Evolutionary conservation across 2,329 filamentous ascomycete species (phyloP).

Genomic region (Aspergillus sp.): DNA sequence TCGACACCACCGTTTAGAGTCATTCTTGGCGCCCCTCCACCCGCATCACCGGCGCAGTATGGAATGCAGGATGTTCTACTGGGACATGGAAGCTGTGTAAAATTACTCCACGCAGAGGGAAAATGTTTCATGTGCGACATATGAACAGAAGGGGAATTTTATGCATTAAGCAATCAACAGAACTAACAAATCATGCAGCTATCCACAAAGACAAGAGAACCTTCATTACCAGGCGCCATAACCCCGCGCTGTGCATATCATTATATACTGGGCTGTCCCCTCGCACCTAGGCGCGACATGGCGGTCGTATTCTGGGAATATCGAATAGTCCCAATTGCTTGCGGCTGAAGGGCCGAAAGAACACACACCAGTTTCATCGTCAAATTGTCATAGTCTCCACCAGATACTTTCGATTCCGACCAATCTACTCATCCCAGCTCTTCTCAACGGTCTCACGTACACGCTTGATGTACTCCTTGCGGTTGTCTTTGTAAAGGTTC

Average conservation of each 20-base stretch:
- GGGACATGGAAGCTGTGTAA: neutral
- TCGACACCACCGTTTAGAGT: conserved; percentile 17
- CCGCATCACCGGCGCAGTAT: conserved; percentile 1
- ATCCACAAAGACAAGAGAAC: conserved; percentile 23
- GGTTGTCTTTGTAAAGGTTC: conserved; percentile 97
- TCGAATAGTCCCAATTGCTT: conserved; percentile 7
- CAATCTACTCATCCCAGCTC: conserved; percentile 88
- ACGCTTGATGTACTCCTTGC: conserved; percentile 92
- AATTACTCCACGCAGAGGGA: neutral
- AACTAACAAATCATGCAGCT: conserved; percentile 21
- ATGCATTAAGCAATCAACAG: conserved; percentile 19
- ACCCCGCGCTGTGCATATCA: conserved; percentile 46
- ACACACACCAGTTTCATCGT: conserved; percentile 11
- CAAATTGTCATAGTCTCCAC: neutral
- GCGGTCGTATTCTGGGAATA: conserved; percentile 13
- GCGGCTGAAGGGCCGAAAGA: conserved; percentile 3
- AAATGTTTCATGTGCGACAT: neutral
- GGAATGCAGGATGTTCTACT: conserved; percentile 1
- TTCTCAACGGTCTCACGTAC: conserved; percentile 97
- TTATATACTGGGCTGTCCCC: conserved; percentile 20
- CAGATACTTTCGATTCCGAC: neutral
- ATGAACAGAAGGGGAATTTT: conserved; percentile 9
- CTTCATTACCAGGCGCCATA: conserved; percentile 39
- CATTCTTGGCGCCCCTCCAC: conserved; percentile 19
- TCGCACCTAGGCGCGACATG: conserved; percentile 14